Conservation (phyloP, 257 asterid species). For the Nicotiana otophora region DNA sequence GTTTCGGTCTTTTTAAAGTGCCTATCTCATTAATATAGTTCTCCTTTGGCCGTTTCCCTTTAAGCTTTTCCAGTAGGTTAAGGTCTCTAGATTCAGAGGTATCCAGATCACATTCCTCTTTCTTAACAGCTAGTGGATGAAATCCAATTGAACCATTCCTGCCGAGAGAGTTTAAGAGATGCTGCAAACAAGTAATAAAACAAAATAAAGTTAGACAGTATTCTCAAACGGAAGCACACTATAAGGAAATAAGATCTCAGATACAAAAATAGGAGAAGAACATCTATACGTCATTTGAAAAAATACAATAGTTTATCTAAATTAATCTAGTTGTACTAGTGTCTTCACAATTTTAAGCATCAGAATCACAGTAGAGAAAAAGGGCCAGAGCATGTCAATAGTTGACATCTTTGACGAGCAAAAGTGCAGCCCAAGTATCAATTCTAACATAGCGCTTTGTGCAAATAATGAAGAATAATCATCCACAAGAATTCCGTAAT, state of each 20-base stretch:
- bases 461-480: neutral
- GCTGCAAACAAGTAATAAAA: conserved; percentile 28
- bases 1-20: conserved; percentile 51
- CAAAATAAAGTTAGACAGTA: neutral
- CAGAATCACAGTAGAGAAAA: neutral
- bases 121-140: conserved; percentile 33
- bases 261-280: neutral
- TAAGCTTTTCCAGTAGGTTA: conserved; percentile 41
- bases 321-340: neutral
- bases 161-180: conserved; percentile 17
- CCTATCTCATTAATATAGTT: conserved; percentile 29
- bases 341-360: neutral
- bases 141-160: conserved; percentile 17
- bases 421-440: neutral
- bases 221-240: neutral
- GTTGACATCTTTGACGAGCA: neutral
- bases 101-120: conserved; percentile 43
- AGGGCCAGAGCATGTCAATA: neutral
- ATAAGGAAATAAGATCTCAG: neutral
- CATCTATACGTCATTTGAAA: neutral
- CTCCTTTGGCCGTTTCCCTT: conserved; percentile 66
- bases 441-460: neutral
- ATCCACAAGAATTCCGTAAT: neutral
- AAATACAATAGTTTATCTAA: neutral
- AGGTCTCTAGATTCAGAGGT: conserved; percentile 28